Conservation (phyloP, 495 filamentous ascomycete species). For the Xylaria castorea region DNA sequence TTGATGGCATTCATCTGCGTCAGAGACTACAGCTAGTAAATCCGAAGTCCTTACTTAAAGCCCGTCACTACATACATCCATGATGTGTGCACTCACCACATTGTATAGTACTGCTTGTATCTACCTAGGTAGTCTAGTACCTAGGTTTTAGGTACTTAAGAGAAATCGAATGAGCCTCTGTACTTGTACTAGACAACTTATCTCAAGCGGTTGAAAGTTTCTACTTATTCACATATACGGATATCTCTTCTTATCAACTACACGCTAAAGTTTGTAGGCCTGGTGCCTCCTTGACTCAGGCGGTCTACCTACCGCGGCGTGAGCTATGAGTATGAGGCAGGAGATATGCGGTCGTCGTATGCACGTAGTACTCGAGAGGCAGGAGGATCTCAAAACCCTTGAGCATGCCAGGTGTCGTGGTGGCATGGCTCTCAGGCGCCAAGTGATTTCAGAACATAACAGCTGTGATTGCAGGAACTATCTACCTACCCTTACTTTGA, state of each 20-base stretch:
- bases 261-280: neutral
- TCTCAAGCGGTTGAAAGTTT: neutral
- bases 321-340: neutral
- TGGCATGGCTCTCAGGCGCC: neutral
- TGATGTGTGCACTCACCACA: constrained; percentile 1
- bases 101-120: too few species aligned
- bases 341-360: constrained; percentile 22
- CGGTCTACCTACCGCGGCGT: neutral
- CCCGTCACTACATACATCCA: too few species aligned
- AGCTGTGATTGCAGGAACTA: constrained; percentile 6
- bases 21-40: neutral
- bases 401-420: constrained; percentile 11
- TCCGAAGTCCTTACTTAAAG: neutral
- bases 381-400: constrained; percentile 15
- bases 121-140: too few species aligned
- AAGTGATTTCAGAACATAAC: neutral
- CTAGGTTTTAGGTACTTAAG: neutral
- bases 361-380: constrained; percentile 6
- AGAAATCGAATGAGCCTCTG: neutral
- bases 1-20: neutral
- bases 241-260: neutral
- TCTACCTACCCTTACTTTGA: neutral
- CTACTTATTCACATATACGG: neutral
- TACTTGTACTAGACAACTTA: neutral
- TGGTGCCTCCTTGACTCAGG: neutral